phyloP scores from a whole-genome alignment of 331 rosid genomes.

The Quercus tomentella region DNA sequence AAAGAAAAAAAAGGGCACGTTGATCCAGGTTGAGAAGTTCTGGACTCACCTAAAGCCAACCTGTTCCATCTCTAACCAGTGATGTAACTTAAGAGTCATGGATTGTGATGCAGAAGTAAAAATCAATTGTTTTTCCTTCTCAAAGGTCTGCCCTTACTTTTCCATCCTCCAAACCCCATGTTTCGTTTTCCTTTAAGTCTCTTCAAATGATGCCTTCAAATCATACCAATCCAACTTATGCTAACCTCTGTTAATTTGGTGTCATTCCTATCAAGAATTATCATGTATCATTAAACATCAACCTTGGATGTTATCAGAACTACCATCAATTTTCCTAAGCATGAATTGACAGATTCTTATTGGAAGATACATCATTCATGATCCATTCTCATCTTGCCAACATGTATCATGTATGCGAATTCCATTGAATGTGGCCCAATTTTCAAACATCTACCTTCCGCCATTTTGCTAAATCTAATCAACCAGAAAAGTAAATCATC shows the following conservation, averaged over 20 bases:
- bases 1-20: background rate
- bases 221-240: too few species aligned
- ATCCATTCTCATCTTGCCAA: background rate
- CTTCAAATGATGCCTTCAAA: too few species aligned
- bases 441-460: background rate
- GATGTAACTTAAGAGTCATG: too few species aligned
- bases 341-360: background rate
- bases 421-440: conserved; percentile 6
- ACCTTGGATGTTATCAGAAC: background rate
- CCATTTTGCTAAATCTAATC: conserved; percentile 18
- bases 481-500: conserved; percentile 19
- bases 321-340: too few species aligned
- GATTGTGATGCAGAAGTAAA: too few species aligned
- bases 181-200: too few species aligned
- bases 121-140: too few species aligned
- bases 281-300: too few species aligned
- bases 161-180: too few species aligned
- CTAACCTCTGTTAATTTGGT: too few species aligned
- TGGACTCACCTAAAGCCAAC: background rate
- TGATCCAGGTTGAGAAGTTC: background rate
- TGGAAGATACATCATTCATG: background rate
- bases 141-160: too few species aligned
- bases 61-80: background rate
- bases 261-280: too few species aligned
- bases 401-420: background rate